phyloP scores from a whole-genome alignment of 1,284 basidiomycete genomes.

The Golubevia sp. region DNA sequence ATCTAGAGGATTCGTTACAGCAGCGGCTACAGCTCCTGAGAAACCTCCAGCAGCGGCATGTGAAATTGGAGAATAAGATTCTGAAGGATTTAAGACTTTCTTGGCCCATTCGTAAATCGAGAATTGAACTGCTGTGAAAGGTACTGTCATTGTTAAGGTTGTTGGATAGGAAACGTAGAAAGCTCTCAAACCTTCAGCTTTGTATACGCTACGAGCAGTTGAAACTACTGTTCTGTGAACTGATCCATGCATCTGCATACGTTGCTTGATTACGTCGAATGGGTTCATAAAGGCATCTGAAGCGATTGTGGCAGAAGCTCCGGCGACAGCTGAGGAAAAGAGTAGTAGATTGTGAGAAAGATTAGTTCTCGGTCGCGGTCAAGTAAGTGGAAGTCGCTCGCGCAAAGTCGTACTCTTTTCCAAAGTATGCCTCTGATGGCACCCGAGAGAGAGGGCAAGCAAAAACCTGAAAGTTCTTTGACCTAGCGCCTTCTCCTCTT shows the following conservation, averaged over 20 bases:
- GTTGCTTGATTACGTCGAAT: conserved; percentile 99
- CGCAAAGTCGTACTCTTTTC: too few species aligned
- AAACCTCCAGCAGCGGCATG: conserved; percentile 90
- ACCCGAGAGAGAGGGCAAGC: too few species aligned
- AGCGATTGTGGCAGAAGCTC: conserved; percentile 90
- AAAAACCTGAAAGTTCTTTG: too few species aligned
- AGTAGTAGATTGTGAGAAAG: not conserved
- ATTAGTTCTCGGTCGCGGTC: too few species aligned
- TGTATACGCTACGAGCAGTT: conserved; percentile 83
- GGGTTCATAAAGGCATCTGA: conserved; percentile 99
- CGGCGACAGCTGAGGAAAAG: conserved; percentile 75
- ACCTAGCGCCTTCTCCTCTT: too few species aligned
- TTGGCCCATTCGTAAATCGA: conserved; percentile 95
- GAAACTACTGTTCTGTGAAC: conserved; percentile 80
- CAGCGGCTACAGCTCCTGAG: conserved; percentile 91
- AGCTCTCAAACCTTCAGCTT: conserved; percentile 81
- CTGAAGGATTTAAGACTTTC: conserved; percentile 79
- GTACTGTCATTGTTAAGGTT: conserved; percentile 88
- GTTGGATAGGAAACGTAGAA: conserved; percentile 99
- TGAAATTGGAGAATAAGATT: conserved; percentile 84
- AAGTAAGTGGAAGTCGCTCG: too few species aligned
- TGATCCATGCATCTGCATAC: conserved; percentile 96
- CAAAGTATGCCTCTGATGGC: too few species aligned
- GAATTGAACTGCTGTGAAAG: conserved; percentile 97
- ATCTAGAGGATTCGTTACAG: conserved; percentile 93